phyloP scores from a whole-genome alignment of 352 stramenopile genomes.

The Globisporangium polare region DNA sequence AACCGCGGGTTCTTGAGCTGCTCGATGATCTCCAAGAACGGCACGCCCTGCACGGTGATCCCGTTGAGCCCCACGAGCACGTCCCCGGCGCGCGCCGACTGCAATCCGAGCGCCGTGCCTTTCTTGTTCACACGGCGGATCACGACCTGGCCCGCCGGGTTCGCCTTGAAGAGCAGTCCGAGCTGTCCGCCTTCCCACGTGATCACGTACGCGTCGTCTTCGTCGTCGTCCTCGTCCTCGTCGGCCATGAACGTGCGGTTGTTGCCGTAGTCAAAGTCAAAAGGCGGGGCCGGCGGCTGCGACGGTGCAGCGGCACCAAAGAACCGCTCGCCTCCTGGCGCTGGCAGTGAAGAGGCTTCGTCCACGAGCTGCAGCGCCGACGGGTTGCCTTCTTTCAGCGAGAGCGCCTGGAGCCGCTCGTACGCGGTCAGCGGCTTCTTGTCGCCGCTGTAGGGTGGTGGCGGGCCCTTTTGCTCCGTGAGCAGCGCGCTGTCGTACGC shows the following conservation, averaged over 20 bases:
- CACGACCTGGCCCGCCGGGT: slow-evolving; percentile 40
- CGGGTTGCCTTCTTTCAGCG: slow-evolving; percentile 24
- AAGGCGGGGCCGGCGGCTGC: neutral
- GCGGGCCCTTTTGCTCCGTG: slow-evolving; percentile 2
- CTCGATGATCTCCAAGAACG: slow-evolving; percentile 69
- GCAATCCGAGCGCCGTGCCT: slow-evolving; percentile 47
- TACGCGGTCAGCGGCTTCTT: slow-evolving; percentile 27
- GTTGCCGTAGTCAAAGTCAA: slow-evolving; percentile 7
- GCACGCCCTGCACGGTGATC: slow-evolving; percentile 35
- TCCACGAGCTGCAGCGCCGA: slow-evolving; percentile 21
- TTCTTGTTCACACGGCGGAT: slow-evolving; percentile 80
- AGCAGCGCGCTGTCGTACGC: slow-evolving; percentile 20
- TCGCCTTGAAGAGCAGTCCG: slow-evolving; percentile 70
- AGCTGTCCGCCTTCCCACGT: slow-evolving; percentile 64
- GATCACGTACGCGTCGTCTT: slow-evolving; percentile 70
- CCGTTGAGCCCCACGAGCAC: slow-evolving; percentile 72
- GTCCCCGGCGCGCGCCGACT: slow-evolving; percentile 67
- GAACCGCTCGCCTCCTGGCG: slow-evolving; percentile 4
- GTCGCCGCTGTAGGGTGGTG: slow-evolving; percentile 1
- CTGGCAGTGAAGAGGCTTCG: slow-evolving; percentile 13
- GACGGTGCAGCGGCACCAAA: neutral
- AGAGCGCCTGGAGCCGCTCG: slow-evolving; percentile 55
- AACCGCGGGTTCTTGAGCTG: slow-evolving; percentile 54
- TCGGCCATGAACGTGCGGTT: slow-evolving; percentile 13
- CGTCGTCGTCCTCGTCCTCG: slow-evolving; percentile 48